phyloP scores from a whole-genome alignment of 2,329 filamentous ascomycete species.

The Calonectria fujianensis region DNA sequence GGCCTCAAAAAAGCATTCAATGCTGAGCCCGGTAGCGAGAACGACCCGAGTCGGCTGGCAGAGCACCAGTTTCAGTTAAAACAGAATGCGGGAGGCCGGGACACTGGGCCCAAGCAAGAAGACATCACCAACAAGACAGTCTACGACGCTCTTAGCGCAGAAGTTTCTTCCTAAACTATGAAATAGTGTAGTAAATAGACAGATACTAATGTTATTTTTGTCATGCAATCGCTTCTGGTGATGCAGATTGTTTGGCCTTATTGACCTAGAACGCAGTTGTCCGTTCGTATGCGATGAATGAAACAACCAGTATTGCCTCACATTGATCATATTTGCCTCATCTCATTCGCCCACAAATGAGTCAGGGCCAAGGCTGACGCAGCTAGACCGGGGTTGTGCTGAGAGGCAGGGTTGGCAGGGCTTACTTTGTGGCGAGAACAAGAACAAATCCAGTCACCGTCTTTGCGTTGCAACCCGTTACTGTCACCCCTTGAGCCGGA shows the following conservation, averaged over 20 bases:
- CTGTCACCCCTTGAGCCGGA: not conserved
- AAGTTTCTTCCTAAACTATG: slow-evolving; percentile 52
- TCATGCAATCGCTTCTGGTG: not conserved
- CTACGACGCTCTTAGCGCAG: slow-evolving; percentile 58
- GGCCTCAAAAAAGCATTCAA: slow-evolving; percentile 63
- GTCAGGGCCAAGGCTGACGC: slow-evolving; percentile 39
- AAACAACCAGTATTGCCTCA: slow-evolving; percentile 3
- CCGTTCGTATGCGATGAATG: not conserved
- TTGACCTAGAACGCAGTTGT: not conserved
- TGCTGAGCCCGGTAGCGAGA: slow-evolving; percentile 66
- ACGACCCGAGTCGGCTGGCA: slow-evolving; percentile 68
- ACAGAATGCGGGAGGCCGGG: slow-evolving; percentile 49
- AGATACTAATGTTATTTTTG: too few species aligned
- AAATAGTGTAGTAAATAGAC: not conserved
- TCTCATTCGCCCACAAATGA: slow-evolving; percentile 1
- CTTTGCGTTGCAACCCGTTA: slow-evolving; percentile 22
- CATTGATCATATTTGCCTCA: slow-evolving; percentile 22
- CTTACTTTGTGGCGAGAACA: not conserved
- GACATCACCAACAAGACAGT: slow-evolving; percentile 52
- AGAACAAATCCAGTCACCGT: not conserved
- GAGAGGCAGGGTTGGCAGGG: slow-evolving; percentile 33
- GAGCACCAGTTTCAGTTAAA: slow-evolving; percentile 64
- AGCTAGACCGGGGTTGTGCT: slow-evolving; percentile 42
- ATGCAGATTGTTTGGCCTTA: too few species aligned
- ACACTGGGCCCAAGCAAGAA: slow-evolving; percentile 54